Evolutionary conservation across 2,329 filamentous ascomycete genomes (phyloP).

Genomic region (Colletotrichum sp.): DNA sequence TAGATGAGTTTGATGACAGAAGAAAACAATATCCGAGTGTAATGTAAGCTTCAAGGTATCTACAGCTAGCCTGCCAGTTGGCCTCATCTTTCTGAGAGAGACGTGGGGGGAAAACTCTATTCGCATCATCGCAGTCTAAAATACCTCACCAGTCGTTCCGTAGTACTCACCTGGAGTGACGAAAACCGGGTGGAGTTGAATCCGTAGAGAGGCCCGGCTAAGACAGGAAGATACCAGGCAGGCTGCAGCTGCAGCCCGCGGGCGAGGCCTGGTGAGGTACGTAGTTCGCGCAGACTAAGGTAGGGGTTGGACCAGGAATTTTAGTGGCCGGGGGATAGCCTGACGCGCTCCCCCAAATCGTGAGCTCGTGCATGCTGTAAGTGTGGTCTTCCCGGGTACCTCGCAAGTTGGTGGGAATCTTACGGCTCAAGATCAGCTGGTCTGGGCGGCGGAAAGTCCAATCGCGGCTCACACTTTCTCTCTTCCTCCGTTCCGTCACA

Average conservation of each 20-base stretch:
- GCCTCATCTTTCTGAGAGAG: not conserved
- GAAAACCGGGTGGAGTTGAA: not conserved
- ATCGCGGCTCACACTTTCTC: not conserved
- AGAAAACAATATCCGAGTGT: no score
- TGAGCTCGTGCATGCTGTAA: constrained; percentile 14
- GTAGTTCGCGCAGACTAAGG: not conserved
- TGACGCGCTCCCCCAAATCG: constrained; percentile 21
- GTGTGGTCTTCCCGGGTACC: not conserved
- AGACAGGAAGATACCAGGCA: not conserved
- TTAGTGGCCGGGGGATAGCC: constrained; percentile 11
- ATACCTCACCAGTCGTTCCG: not conserved
- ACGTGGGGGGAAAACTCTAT: not conserved
- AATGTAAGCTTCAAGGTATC: not conserved
- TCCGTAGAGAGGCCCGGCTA: not conserved
- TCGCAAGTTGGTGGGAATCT: constrained; percentile 11
- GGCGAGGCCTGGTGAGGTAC: not conserved
- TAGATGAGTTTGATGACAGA: no score
- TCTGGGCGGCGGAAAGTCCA: constrained; percentile 19
- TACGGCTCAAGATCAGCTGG: constrained; percentile 4
- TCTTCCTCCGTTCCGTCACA: not conserved
- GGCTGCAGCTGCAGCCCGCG: not conserved
- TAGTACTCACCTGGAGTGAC: not conserved
- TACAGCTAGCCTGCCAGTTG: not conserved
- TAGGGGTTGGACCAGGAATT: not conserved
- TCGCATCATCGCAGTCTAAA: not conserved